These are phyloP conservation scores for Dendrobium nobile DNA, from an alignment of 106 monocot genomes.

Conservation along the genomic window DNA sequence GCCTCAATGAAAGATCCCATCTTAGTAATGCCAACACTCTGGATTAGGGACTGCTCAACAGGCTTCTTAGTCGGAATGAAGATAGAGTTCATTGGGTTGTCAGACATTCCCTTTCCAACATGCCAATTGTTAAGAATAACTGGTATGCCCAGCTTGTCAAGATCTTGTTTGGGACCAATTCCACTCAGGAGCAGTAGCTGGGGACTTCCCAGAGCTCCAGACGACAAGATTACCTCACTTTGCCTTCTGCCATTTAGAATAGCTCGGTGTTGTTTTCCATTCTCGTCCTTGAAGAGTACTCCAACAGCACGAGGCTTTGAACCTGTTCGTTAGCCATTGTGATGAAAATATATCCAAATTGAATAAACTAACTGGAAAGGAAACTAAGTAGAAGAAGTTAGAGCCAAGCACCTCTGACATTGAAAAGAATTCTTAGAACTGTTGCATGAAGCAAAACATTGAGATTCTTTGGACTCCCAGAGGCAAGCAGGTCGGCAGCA, in stretches of 20 bases:
- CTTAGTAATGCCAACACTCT: constrained; percentile 88
- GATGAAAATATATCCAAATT: neutral
- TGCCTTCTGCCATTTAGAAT: constrained; percentile 3
- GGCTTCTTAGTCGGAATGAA: constrained; percentile 70
- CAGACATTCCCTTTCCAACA: constrained; percentile 74
- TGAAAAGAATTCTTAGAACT: constrained; percentile 51
- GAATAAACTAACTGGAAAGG: neutral
- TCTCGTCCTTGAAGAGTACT: constrained; percentile 55
- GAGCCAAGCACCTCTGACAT: constrained; percentile 8
- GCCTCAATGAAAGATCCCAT: constrained; percentile 86
- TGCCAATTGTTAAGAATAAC: constrained; percentile 42
- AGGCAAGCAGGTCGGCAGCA: constrained; percentile 56
- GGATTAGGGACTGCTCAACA: constrained; percentile 72
- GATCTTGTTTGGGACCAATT: constrained; percentile 60
- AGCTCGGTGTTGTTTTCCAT: constrained; percentile 38
- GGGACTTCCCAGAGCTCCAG: constrained; percentile 81
- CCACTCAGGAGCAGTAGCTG: constrained; percentile 87
- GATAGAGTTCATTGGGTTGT: constrained; percentile 93
- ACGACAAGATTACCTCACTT: constrained; percentile 68
- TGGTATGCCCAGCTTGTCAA: constrained; percentile 36
- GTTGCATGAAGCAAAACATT: constrained; percentile 54
- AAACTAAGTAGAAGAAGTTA: neutral
- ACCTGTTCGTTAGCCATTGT: constrained; percentile 11
- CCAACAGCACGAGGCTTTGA: constrained; percentile 34
- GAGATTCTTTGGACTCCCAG: constrained; percentile 42